Conservation (phyloP, 345 rosid genomes). For the Lagerstroemia speciosa region DNA sequence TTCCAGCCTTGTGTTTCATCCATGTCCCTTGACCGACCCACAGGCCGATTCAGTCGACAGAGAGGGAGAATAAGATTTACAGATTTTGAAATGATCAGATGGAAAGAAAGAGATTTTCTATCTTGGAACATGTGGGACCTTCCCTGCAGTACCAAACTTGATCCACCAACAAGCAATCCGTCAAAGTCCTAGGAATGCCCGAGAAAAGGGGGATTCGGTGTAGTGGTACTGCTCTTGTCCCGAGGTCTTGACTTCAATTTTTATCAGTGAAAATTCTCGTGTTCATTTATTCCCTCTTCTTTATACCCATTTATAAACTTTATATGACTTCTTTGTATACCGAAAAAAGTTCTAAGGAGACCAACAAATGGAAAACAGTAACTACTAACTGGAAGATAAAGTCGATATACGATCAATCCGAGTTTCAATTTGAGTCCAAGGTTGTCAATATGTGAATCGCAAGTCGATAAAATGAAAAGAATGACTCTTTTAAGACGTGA, state of each 20-base stretch:
- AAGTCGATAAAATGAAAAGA: too few relatives aligned
- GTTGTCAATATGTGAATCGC: too few relatives aligned
- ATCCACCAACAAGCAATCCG: background rate
- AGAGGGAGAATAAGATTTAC: background rate
- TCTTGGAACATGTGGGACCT: background rate
- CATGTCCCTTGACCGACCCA: background rate
- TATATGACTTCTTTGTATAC: too few relatives aligned
- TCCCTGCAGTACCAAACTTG: background rate
- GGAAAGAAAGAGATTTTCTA: background rate
- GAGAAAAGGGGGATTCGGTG: too few relatives aligned
- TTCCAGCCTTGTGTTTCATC: background rate
- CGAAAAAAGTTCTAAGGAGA: too few relatives aligned
- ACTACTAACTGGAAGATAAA: background rate
- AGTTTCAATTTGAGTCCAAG: too few relatives aligned
- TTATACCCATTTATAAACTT: too few relatives aligned
- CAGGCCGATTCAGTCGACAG: background rate
- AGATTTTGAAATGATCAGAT: background rate
- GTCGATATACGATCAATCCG: background rate
- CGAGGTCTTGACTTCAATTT: too few relatives aligned
- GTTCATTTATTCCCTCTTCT: too few relatives aligned
- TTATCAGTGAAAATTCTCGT: too few relatives aligned
- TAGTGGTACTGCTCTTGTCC: too few relatives aligned
- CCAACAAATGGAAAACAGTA: background rate
- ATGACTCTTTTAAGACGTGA: too few relatives aligned
- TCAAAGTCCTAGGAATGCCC: background rate